Evolutionary conservation across 176 grass and related monocot genomes (phyloP).

Genomic region (Tuctoria greenei): DNA sequence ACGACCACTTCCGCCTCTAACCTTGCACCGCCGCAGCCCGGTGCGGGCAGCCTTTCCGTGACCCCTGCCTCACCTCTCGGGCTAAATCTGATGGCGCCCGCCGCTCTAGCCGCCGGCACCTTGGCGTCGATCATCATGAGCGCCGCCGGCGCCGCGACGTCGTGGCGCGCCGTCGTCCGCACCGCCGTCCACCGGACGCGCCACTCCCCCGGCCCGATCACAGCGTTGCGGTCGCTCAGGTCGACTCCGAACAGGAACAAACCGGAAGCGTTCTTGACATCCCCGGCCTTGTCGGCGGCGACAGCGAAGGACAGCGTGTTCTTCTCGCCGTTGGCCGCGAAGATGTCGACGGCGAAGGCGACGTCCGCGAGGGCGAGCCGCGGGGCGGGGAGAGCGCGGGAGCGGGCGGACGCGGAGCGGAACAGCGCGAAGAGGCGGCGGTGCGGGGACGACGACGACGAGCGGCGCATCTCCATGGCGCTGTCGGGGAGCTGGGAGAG

Average conservation of each 20-base stretch:
- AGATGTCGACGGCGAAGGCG: conserved; percentile 59
- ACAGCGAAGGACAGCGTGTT: conserved; percentile 42
- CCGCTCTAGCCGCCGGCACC: conserved; percentile 42
- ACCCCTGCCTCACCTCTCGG: conserved; percentile 46
- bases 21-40: conserved; percentile 36
- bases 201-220: conserved; percentile 26
- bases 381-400: conserved; percentile 18
- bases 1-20: conserved; percentile 55
- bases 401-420: conserved; percentile 30
- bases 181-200: conserved; percentile 61
- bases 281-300: background rate
- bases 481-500: background rate
- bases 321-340: conserved; percentile 6
- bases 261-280: background rate
- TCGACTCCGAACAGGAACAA: conserved; percentile 63
- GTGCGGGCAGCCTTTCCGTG: conserved; percentile 42
- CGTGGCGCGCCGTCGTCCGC: conserved; percentile 24
- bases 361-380: conserved; percentile 55
- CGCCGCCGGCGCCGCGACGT: background rate
- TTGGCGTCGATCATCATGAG: conserved; percentile 59
- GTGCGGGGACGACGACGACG: conserved; percentile 3
- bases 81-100: background rate
- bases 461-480: background rate
- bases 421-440: conserved; percentile 59
- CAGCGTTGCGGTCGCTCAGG: conserved; percentile 15